These are phyloP conservation scores for Aspergillus proliferans DNA, from an alignment of 2,329 filamentous ascomycete species.

Conservation along the genomic window DNA sequence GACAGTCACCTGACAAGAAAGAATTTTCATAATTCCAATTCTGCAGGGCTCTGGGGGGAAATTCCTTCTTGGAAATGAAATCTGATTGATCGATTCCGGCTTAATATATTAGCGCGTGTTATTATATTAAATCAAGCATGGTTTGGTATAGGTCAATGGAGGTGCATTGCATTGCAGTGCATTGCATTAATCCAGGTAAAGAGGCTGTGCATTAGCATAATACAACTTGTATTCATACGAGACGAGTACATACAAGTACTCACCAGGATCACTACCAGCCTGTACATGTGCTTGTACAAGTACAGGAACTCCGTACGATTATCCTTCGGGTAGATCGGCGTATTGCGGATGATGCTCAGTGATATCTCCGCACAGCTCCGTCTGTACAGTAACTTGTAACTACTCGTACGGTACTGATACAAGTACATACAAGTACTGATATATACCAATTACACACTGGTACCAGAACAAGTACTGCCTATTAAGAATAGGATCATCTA, in stretches of 20 bases:
- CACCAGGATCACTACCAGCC: neutral
- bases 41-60: neutral
- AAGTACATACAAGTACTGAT: no score
- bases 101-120: neutral
- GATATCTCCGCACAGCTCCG: neutral
- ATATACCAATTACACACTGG: no score
- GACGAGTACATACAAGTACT: neutral
- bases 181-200: neutral
- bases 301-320: neutral
- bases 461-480: no score
- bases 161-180: neutral
- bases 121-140: no score
- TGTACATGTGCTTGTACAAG: neutral
- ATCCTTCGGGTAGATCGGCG: neutral
- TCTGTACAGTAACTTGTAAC: neutral
- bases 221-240: neutral
- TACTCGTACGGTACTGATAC: no score
- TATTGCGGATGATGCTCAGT: neutral
- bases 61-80: neutral
- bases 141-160: no score
- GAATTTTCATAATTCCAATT: neutral
- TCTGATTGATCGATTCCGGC: neutral
- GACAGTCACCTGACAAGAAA: slow-evolving; percentile 7
- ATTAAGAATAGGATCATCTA: neutral
- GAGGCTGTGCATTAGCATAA: neutral